Evolutionary conservation across 257 asterid species (phyloP).

Genomic region (Nyctanthes arbortristis): DNA sequence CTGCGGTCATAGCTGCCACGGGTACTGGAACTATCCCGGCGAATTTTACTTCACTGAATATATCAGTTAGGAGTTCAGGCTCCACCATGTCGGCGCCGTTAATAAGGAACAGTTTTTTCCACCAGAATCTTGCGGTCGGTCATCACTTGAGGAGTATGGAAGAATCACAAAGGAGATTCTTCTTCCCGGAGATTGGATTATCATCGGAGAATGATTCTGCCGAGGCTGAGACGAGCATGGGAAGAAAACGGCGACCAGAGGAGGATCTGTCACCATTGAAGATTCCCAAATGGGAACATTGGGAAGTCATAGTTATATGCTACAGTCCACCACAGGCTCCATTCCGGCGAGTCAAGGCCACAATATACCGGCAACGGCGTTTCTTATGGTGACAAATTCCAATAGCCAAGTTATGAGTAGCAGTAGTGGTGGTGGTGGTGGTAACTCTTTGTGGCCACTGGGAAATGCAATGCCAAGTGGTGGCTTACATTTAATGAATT

Average conservation of each 20-base stretch:
- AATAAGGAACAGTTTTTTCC: neutral
- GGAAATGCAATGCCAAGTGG: slow-evolving; percentile 32
- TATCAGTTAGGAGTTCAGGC: slow-evolving; percentile 16
- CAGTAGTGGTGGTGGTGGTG: too few relatives aligned
- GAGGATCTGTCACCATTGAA: slow-evolving; percentile 24
- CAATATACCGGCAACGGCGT: slow-evolving; percentile 31
- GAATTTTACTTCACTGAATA: slow-evolving; percentile 12
- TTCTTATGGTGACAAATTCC: slow-evolving; percentile 30
- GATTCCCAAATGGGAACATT: slow-evolving; percentile 19
- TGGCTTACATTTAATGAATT: slow-evolving; percentile 60
- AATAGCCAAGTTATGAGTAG: slow-evolving; percentile 7
- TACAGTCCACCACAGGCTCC: slow-evolving; percentile 37
- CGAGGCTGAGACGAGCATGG: neutral
- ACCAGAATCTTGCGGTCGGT: neutral
- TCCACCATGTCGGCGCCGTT: slow-evolving; percentile 14
- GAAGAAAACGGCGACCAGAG: slow-evolving; percentile 14
- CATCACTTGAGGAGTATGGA: neutral
- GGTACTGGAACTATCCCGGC: slow-evolving; percentile 21
- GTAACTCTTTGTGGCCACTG: slow-evolving; percentile 55
- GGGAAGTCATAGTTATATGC: slow-evolving; percentile 31
- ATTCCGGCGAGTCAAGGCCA: slow-evolving; percentile 42
- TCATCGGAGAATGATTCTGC: neutral
- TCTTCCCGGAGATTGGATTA: neutral
- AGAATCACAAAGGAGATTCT: neutral
- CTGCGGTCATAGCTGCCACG: slow-evolving; percentile 14